Evolutionary conservation across 163 green algal species (phyloP).

Genomic region (Coccomyxa subellipsoidea): DNA sequence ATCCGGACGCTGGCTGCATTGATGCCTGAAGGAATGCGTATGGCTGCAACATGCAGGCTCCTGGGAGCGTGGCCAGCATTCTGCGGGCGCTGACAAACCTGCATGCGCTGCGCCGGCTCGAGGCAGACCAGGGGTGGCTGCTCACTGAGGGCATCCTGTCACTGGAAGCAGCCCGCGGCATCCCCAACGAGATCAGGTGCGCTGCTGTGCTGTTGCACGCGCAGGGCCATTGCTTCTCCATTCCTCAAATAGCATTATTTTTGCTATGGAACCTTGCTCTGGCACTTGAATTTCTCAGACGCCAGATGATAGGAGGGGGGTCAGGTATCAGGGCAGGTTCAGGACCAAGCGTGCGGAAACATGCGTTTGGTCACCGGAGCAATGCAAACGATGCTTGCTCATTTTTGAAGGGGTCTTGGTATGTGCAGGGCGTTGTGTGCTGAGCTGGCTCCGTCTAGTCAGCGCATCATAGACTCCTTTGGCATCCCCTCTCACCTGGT

Average conservation of each 20-base stretch:
- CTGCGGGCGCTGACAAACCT: slow-evolving; percentile 55
- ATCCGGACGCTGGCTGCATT: no score
- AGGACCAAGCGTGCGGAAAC: no score
- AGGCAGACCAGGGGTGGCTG: slow-evolving; percentile 74
- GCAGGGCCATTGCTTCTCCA: no score
- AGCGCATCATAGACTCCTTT: slow-evolving; percentile 68
- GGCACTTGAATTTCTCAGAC: no score
- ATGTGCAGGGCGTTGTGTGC: slow-evolving; percentile 45
- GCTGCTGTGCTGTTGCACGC: neutral
- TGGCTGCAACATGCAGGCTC: neutral
- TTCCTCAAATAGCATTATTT: no score
- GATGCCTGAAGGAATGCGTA: no score
- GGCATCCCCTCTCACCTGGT: slow-evolving; percentile 83
- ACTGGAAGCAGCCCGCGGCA: slow-evolving; percentile 24
- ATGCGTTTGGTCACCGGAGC: no score
- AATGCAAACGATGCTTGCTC: no score
- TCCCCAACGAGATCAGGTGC: slow-evolving; percentile 27
- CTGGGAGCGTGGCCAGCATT: slow-evolving; percentile 16
- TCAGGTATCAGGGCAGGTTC: no score
- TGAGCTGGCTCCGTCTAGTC: slow-evolving; percentile 48
- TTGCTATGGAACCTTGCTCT: no score
- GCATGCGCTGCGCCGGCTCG: slow-evolving; percentile 64
- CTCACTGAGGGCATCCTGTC: slow-evolving; percentile 60
- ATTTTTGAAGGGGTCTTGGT: no score
- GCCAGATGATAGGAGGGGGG: no score